Evolutionary conservation across 257 asterid species (phyloP).

Genomic region (Przewalskia tangutica): DNA sequence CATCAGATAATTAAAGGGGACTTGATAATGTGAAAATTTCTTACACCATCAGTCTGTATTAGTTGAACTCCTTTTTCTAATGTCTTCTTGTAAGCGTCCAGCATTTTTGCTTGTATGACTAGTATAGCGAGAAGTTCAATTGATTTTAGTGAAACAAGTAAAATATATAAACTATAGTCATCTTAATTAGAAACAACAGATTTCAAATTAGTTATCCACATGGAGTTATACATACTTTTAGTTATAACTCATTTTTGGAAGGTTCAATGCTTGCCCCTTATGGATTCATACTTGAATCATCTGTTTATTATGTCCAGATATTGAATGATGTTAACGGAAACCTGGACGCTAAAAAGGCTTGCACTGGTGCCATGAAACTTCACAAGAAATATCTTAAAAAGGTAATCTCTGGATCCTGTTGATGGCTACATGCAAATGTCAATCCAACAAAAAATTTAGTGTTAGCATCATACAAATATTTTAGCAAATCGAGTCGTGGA

Average conservation of each 20-base stretch:
- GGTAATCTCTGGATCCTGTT: constrained; percentile 24
- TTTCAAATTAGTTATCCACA: too few species aligned
- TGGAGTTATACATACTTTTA: not conserved
- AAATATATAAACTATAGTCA: too few species aligned
- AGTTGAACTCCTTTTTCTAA: not conserved
- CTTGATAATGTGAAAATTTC: not conserved
- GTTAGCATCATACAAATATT: too few species aligned
- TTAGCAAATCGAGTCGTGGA: not conserved
- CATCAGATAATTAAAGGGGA: not conserved
- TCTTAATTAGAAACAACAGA: too few species aligned
- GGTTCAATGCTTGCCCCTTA: not conserved
- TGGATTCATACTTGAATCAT: not conserved
- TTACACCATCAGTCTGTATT: not conserved
- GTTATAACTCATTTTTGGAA: not conserved
- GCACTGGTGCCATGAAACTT: constrained; percentile 67
- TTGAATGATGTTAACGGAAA: constrained; percentile 74
- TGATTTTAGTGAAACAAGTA: not conserved
- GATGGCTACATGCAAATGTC: not conserved
- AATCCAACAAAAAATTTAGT: not conserved
- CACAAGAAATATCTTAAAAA: constrained; percentile 75
- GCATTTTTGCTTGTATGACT: not conserved
- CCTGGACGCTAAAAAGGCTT: constrained; percentile 76
- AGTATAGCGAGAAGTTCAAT: not conserved
- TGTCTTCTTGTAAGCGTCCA: not conserved
- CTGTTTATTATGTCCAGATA: constrained; percentile 33